Percentiles rank a stretch among this genome's conserved stretches.
Conservation (phyloP, 2,329 filamentous ascomycete species). For the Xylaria sp. region DNA sequence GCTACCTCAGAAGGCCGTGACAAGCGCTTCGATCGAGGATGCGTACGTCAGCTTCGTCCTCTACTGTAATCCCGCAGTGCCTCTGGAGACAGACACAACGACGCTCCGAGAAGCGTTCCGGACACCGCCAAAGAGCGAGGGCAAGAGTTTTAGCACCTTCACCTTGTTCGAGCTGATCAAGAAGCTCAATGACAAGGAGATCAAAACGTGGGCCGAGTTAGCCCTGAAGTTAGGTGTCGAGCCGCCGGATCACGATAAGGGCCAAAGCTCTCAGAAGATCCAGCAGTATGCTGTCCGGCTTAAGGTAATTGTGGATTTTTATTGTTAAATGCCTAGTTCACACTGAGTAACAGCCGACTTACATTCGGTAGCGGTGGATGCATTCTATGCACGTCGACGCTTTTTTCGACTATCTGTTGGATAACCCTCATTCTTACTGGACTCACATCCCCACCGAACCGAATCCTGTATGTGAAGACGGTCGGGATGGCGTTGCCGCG, state of each 20-base stretch:
- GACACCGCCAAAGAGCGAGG: constrained; percentile 81
- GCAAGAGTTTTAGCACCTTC: constrained; percentile 82
- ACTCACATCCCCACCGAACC: constrained; percentile 69
- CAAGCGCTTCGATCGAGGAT: constrained; percentile 73
- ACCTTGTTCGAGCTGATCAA: constrained; percentile 76
- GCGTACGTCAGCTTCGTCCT: constrained; percentile 85
- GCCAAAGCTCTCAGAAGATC: constrained; percentile 89
- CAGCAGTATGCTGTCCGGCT: constrained; percentile 92
- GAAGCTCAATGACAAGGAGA: constrained; percentile 77
- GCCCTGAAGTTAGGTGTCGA: constrained; percentile 88
- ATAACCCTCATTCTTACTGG: constrained; percentile 79
- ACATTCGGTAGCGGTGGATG: constrained; percentile 74
- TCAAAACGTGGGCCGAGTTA: constrained; percentile 91
- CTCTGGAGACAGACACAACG: constrained; percentile 68
- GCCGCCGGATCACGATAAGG: constrained; percentile 77
- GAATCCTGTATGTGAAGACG: constrained; percentile 64
- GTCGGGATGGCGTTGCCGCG: constrained; percentile 78
- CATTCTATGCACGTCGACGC: constrained; percentile 93
- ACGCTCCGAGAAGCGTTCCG: constrained; percentile 77
- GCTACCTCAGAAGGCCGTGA: constrained; percentile 70
- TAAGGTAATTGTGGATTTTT: constrained; percentile 60
- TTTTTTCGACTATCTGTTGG: constrained; percentile 88
- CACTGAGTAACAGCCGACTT: constrained; percentile 39
- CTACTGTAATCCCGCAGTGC: constrained; percentile 85
- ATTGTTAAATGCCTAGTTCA: background rate